Evolutionary conservation across 225 moss, liverwort and hornwort genomes (phyloP).

Genomic region (Polytrichum formosum): DNA sequence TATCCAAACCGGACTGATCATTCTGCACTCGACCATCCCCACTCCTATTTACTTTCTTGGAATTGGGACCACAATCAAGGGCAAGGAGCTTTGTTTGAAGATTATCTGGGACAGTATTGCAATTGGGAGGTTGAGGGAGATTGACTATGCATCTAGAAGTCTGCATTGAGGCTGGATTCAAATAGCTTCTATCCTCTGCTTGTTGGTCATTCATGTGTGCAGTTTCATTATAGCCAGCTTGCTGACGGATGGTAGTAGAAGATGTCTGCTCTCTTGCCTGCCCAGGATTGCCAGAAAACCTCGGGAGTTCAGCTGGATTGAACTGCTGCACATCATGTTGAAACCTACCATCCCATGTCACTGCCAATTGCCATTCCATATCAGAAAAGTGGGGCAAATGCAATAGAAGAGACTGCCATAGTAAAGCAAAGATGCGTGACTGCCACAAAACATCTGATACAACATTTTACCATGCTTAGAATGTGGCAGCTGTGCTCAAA

Average conservation of each 20-base stretch:
- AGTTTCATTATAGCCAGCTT: constrained; percentile 33
- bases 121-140: constrained; percentile 16
- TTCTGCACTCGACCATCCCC: constrained; percentile 21
- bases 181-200: constrained; percentile 42
- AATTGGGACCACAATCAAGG: constrained; percentile 34
- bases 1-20: constrained; percentile 37
- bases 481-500: background rate
- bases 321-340: constrained; percentile 53
- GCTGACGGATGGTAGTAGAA: constrained; percentile 20
- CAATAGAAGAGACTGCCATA: background rate
- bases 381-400: background rate
- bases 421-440: too few relatives aligned
- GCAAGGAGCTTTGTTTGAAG: constrained; percentile 34
- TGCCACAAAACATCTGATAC: too few relatives aligned
- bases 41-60: constrained; percentile 26
- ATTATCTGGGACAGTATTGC: constrained; percentile 19
- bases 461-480: background rate
- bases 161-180: constrained; percentile 12
- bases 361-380: constrained; percentile 35
- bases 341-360: constrained; percentile 47
- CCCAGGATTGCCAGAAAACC: constrained; percentile 45
- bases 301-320: constrained; percentile 46
- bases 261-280: constrained; percentile 33
- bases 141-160: constrained; percentile 25
- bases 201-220: constrained; percentile 23